phyloP scores from a whole-genome alignment of 2,329 filamentous ascomycete species.

The Penicillium aurantiogriseum region DNA sequence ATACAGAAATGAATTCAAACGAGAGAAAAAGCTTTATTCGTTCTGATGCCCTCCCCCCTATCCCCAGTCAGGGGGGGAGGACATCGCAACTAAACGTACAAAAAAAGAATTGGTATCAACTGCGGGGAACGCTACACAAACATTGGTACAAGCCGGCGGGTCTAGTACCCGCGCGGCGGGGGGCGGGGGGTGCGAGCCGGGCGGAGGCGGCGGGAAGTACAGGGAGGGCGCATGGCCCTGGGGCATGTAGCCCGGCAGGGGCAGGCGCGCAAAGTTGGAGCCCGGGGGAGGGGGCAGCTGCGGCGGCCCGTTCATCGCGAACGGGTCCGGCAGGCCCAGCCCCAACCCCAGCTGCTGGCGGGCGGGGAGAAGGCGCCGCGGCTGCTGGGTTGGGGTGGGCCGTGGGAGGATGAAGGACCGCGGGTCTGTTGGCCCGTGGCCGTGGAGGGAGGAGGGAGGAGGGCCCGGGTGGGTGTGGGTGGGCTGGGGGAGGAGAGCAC shows the following conservation, averaged over 20 bases:
- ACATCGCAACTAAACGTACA: constrained; percentile 6
- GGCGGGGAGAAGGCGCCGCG: constrained; percentile 39
- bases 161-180: constrained; percentile 17
- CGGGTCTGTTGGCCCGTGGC: constrained; percentile 29
- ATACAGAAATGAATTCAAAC: background rate
- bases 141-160: constrained; percentile 2
- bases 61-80: background rate
- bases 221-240: constrained; percentile 11
- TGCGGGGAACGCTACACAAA: constrained; percentile 8
- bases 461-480: constrained; percentile 10
- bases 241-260: constrained; percentile 29
- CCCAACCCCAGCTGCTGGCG: constrained; percentile 35
- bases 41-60: constrained; percentile 2
- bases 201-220: constrained; percentile 18
- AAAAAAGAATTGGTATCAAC: constrained; percentile 9
- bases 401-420: constrained; percentile 29
- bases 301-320: constrained; percentile 36
- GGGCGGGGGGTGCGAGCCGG: constrained; percentile 10
- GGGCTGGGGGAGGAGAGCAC: constrained; percentile 32
- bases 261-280: constrained; percentile 37
- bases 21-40: background rate
- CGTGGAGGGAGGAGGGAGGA: constrained; percentile 23
- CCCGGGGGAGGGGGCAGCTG: constrained; percentile 43
- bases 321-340: constrained; percentile 37
- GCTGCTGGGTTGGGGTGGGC: constrained; percentile 31